These are phyloP conservation scores for Metschnikowia arizonensis DNA, from an alignment of 805 yeast species.

Conservation along the genomic window DNA sequence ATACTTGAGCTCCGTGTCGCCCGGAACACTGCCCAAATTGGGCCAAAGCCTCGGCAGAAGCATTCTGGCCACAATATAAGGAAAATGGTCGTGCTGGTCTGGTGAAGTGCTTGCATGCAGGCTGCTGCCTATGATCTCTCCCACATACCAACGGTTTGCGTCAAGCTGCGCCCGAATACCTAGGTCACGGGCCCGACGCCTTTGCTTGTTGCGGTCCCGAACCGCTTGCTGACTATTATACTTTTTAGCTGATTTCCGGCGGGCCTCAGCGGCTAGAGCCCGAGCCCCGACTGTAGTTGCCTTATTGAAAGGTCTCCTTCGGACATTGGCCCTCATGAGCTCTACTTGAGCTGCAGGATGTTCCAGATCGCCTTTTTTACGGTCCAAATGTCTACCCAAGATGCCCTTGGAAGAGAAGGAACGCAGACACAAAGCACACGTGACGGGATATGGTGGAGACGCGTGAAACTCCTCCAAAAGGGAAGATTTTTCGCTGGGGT, in stretches of 20 bases:
- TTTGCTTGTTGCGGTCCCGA: slow-evolving; percentile 39
- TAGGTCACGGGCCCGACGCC: slow-evolving; percentile 45
- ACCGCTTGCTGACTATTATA: slow-evolving; percentile 49
- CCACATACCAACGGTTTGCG: slow-evolving; percentile 12
- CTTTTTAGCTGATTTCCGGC: not conserved
- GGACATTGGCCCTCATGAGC: slow-evolving; percentile 42
- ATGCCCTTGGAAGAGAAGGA: slow-evolving; percentile 56
- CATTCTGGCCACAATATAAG: slow-evolving; percentile 7
- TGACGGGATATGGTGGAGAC: too few species aligned
- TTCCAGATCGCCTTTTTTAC: slow-evolving; percentile 46
- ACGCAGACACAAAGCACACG: slow-evolving; percentile 50
- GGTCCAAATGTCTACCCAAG: slow-evolving; percentile 56
- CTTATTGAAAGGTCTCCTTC: not conserved
- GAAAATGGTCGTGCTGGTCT: not conserved
- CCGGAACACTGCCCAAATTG: slow-evolving; percentile 4
- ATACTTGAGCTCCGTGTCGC: slow-evolving; percentile 3
- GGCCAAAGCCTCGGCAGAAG: slow-evolving; percentile 13
- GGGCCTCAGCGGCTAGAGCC: slow-evolving; percentile 3
- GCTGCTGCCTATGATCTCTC: not conserved
- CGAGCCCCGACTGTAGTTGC: not conserved
- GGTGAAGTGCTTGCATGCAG: not conserved
- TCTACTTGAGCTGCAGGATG: slow-evolving; percentile 52
- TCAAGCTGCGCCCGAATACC: slow-evolving; percentile 32
- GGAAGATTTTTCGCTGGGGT: too few species aligned
- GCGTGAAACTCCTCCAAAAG: too few species aligned